phyloP scores from a whole-genome alignment of 441 rosid genomes.

The Populus hybrid region DNA sequence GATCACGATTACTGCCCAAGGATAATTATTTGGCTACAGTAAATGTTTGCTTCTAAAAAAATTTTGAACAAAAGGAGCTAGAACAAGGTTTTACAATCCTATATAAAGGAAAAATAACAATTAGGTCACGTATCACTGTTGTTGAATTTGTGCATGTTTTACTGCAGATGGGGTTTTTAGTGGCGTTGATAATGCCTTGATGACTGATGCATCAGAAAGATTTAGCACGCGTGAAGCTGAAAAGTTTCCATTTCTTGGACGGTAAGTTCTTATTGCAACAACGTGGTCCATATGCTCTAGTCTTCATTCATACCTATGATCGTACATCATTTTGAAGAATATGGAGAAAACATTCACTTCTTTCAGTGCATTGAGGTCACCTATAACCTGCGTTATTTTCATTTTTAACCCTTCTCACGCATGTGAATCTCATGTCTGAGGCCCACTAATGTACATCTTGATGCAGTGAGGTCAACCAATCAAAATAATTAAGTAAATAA shows the following conservation, averaged over 20 bases:
- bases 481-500: neutral
- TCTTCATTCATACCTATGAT: neutral
- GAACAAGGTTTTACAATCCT: neutral
- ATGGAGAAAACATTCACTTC: neutral
- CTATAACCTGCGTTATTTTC: neutral
- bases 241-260: constrained; percentile 72
- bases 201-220: constrained; percentile 61
- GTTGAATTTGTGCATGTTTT: constrained; percentile 18
- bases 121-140: neutral
- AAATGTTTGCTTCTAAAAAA: neutral
- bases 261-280: constrained; percentile 49
- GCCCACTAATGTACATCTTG: neutral
- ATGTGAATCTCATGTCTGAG: neutral
- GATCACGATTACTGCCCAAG: neutral
- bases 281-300: neutral
- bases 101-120: neutral
- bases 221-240: constrained; percentile 72
- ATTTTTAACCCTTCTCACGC: neutral
- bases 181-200: constrained; percentile 38
- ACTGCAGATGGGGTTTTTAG: constrained; percentile 45
- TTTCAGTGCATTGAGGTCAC: neutral
- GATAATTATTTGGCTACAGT: neutral
- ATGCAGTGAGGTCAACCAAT: neutral
- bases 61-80: neutral
- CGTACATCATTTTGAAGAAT: neutral